Base-by-base conservation (phyloP, 1,139 yeast species). In the Eremothecium cymbalariae region DNA sequence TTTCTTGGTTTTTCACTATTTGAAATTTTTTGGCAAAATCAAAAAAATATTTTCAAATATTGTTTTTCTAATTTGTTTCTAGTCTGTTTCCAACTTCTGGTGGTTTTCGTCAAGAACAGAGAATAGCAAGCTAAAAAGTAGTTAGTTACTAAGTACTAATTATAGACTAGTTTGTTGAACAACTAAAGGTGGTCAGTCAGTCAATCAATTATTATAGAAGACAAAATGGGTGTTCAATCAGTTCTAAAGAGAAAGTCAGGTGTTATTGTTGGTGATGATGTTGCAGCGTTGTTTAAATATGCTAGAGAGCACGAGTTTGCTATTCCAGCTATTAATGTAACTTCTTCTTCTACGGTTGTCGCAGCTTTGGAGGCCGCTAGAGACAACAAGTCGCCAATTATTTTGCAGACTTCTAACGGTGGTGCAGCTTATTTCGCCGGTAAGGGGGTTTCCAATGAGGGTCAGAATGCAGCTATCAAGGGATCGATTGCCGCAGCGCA, bases 361-460 rank as follows among this genome's bases (percentile, higher is more conserved):
- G 86, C 97, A 54, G 93, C 96, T 53, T 74, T 90, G 62, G 98
- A 93, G 72, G 94, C 98, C 55, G 98, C 99, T 45, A 84, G 98
- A 70, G 97, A 90, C 72, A 66, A 64, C 72, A 81, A 83, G 66
- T 72, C 95, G 44, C 98, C 99, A 69, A 86, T 90, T 68, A 85
- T 90, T 63, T 72, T 90, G 63, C 99, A 90, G 72, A 77, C 90
- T 52, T 90, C 98, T 46, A 88, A 90, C 67, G 99, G 99, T 72
- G 99, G 99, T 73, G 94, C 98, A 53, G 98, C 97, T 48, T 93
- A 75, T 85, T 90, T 90, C 65, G 98, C 97, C 50, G 97, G 97
- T 73, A 90, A 90, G 78, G 98, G 98, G 69, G 88, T 93, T 54
- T 74, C 74, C 65, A 93, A 90, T 82, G 74, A 72, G 59, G 78